phyloP scores from a whole-genome alignment of 345 rosid genomes.

The Limnanthes douglasii region DNA sequence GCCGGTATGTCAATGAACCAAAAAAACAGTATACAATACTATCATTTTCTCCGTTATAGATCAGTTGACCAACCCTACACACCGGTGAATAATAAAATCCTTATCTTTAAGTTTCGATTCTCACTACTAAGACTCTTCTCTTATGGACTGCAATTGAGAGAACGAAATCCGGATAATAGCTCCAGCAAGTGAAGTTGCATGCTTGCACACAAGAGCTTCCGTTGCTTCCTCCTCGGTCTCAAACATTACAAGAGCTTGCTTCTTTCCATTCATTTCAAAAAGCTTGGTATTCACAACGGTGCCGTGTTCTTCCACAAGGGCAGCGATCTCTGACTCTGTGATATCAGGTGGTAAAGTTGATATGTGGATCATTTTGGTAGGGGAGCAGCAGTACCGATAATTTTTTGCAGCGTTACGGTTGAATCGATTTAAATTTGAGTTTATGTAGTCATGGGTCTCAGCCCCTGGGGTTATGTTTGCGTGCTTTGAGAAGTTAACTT shows the following conservation, averaged over 20 bases:
- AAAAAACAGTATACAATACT: too few species aligned
- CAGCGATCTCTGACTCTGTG: slow-evolving; percentile 66
- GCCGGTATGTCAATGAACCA: too few species aligned
- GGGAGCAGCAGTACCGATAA: slow-evolving; percentile 95
- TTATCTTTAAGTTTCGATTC: too few species aligned
- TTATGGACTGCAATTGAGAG: slow-evolving; percentile 82
- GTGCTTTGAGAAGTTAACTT: slow-evolving; percentile 92
- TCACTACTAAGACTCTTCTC: too few species aligned
- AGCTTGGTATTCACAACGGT: slow-evolving; percentile 49
- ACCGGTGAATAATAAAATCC: too few species aligned
- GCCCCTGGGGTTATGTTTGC: slow-evolving; percentile 79
- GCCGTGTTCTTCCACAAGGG: slow-evolving; percentile 73
- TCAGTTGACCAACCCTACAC: too few species aligned
- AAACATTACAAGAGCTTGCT: slow-evolving; percentile 74
- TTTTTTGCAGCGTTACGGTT: slow-evolving; percentile 95
- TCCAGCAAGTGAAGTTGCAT: slow-evolving; percentile 66
- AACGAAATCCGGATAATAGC: slow-evolving; percentile 86
- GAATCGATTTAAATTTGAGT: slow-evolving; percentile 89
- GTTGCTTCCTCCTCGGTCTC: slow-evolving; percentile 88
- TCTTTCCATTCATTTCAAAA: slow-evolving; percentile 91
- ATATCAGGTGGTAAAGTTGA: slow-evolving; percentile 84
- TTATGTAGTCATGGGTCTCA: slow-evolving; percentile 63
- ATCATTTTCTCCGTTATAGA: too few species aligned
- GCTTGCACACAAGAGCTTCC: slow-evolving; percentile 88
- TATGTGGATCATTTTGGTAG: slow-evolving; percentile 89